phyloP scores from a whole-genome alignment of 805 yeast species.

The Wickerhamiella parazyma region DNA sequence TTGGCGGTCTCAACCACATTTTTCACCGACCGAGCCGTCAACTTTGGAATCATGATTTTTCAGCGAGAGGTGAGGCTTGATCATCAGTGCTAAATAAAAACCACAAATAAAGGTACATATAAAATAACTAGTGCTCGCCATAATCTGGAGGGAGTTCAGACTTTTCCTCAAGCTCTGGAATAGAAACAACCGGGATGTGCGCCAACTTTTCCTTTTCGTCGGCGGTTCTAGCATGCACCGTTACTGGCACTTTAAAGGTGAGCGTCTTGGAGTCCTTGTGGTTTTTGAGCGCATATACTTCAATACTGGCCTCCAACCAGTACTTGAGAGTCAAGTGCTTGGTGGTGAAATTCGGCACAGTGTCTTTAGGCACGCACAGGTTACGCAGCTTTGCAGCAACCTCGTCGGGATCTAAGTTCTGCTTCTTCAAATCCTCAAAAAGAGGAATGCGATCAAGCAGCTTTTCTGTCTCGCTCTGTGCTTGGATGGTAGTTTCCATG shows the following conservation, averaged over 20 bases:
- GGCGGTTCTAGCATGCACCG: neutral
- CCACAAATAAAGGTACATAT: too few species aligned
- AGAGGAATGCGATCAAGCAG: neutral
- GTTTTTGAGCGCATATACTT: neutral
- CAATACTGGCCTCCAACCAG: neutral
- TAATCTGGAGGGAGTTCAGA: neutral
- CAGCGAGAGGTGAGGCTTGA: neutral
- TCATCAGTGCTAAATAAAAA: too few species aligned
- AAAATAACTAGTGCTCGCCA: neutral
- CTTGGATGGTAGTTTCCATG: neutral
- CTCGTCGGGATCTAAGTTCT: neutral
- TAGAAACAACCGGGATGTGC: too few species aligned
- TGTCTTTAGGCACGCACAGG: neutral
- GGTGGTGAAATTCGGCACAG: neutral
- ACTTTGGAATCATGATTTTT: conserved; percentile 18
- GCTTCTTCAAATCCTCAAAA: neutral
- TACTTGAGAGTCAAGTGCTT: neutral
- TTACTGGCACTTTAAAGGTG: neutral
- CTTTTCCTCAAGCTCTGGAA: neutral
- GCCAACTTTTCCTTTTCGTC: neutral
- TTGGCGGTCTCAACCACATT: conserved; percentile 28
- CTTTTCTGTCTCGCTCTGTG: neutral
- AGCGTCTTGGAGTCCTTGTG: neutral
- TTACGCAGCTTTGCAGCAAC: neutral
- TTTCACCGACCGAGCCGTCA: conserved; percentile 23